Conservation (phyloP, 257 asterid genomes). For the Thymus quinquecostatus region DNA sequence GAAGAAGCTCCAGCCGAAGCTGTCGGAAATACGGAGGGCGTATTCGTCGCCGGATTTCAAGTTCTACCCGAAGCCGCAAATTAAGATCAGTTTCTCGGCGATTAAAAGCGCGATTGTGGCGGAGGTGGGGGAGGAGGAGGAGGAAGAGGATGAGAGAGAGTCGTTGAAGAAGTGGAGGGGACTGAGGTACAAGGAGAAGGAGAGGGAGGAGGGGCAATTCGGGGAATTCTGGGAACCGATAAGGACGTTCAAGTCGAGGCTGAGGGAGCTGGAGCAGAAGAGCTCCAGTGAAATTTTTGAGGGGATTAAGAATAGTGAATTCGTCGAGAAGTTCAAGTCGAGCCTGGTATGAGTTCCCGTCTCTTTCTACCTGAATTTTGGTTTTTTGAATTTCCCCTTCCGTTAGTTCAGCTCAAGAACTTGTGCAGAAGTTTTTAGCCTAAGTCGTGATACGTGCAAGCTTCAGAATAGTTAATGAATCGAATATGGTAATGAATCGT, state of each 20-base stretch:
- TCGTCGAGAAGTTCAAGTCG: constrained; percentile 84
- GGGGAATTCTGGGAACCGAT: constrained; percentile 87
- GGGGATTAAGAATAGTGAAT: constrained; percentile 90
- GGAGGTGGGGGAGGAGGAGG: constrained; percentile 72
- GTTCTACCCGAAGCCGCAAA: constrained; percentile 58
- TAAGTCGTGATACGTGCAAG: neutral
- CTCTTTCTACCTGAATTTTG: constrained; percentile 20
- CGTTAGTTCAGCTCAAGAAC: neutral
- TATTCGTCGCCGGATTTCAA: constrained; percentile 89
- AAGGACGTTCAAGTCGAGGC: constrained; percentile 66
- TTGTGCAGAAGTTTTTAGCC: neutral
- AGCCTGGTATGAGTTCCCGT: constrained; percentile 68
- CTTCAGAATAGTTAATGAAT: neutral
- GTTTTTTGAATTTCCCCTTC: neutral
- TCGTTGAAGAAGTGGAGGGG: constrained; percentile 57
- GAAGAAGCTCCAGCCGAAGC: constrained; percentile 77
- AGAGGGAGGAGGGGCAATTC: constrained; percentile 64
- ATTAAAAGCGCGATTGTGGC: constrained; percentile 79
- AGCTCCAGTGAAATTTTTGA: constrained; percentile 76
- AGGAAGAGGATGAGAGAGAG: constrained; percentile 45
- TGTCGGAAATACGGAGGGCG: constrained; percentile 77
- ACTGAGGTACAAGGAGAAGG: constrained; percentile 57
- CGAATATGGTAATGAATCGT: neutral
- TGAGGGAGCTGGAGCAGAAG: constrained; percentile 80
- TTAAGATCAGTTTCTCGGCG: constrained; percentile 72